A percentile compares a stretch with the other conserved stretches of the same genome.
These are phyloP conservation scores for Colletotrichum coccodes DNA, from an alignment of 2,329 filamentous ascomycete genomes.

Conservation along the genomic window DNA sequence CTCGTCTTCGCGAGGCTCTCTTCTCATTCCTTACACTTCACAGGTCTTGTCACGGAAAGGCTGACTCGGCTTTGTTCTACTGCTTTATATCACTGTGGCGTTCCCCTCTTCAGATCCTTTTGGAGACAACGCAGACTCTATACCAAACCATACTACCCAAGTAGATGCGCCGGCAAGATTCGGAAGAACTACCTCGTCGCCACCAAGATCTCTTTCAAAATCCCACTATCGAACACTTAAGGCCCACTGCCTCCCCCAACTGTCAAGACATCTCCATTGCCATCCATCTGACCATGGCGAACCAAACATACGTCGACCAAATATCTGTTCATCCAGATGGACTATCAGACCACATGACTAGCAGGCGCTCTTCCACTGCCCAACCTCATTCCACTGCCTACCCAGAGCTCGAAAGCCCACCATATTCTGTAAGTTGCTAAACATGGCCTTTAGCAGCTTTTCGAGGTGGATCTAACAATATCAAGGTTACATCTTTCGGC, in stretches of 20 bases:
- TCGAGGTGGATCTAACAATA: background rate
- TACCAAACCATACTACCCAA: background rate
- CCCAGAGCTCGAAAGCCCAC: conserved; percentile 24
- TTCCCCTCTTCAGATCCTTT: background rate
- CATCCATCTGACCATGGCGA: conserved; percentile 24
- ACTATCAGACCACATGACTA: conserved; percentile 21
- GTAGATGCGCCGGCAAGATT: conserved; percentile 38
- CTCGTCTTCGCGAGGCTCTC: conserved; percentile 27
- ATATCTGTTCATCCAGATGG: conserved; percentile 7
- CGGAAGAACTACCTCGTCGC: background rate
- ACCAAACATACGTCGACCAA: conserved; percentile 30
- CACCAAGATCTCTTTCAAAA: background rate
- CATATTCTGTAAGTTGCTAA: conserved; percentile 44
- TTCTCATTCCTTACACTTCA: conserved; percentile 30
- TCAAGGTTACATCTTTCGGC: conserved; percentile 44
- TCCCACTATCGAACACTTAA: background rate
- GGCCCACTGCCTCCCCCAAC: background rate
- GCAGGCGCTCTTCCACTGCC: conserved; percentile 19
- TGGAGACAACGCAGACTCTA: background rate
- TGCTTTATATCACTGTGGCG: conserved; percentile 21
- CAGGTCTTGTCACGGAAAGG: conserved; percentile 41
- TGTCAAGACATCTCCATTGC: background rate
- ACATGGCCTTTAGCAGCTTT: background rate
- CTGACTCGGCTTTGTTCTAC: conserved; percentile 33
- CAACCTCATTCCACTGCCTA: conserved; percentile 12